Evolutionary conservation across 2,329 filamentous ascomycete genomes (phyloP).

Genomic region (Fusarium haematococcum): DNA sequence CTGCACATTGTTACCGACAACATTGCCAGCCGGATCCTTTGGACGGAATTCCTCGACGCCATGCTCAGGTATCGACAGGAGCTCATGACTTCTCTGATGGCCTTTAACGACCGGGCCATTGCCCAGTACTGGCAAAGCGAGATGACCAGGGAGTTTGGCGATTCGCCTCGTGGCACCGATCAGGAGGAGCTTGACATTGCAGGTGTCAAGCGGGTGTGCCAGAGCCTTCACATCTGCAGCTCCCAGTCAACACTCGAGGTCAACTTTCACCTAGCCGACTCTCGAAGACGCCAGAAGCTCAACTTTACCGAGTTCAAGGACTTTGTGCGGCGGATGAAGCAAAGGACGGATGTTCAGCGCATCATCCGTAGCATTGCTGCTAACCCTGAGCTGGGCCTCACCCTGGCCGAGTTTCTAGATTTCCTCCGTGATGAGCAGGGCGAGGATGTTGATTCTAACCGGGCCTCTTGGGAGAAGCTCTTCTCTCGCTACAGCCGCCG

Average conservation of each 20-base stretch:
- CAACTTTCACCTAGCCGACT: constrained; percentile 81
- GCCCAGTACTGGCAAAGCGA: constrained; percentile 87
- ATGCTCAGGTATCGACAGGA: constrained; percentile 89
- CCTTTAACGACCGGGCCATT: constrained; percentile 85
- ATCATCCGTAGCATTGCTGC: constrained; percentile 75
- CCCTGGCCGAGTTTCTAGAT: constrained; percentile 76
- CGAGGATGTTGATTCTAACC: constrained; percentile 78
- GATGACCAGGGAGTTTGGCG: constrained; percentile 76
- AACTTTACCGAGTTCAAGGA: constrained; percentile 85
- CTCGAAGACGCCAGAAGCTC: constrained; percentile 72
- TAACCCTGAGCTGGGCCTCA: constrained; percentile 73
- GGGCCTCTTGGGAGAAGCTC: constrained; percentile 74
- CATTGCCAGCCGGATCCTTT: constrained; percentile 77
- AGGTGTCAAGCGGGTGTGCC: constrained; percentile 86
- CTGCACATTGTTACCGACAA: constrained; percentile 89
- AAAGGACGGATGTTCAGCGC: constrained; percentile 81
- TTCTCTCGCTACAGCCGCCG: constrained; percentile 78
- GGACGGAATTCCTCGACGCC: constrained; percentile 86
- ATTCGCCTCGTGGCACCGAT: constrained; percentile 61
- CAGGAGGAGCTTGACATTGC: constrained; percentile 81
- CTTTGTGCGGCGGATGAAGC: constrained; percentile 86
- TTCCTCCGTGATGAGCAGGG: constrained; percentile 82
- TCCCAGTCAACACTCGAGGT: constrained; percentile 78
- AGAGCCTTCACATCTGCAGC: constrained; percentile 91
- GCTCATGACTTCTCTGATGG: constrained; percentile 88